Conservation (phyloP, 345 rosid species). For the Hirschfeldia incana region DNA sequence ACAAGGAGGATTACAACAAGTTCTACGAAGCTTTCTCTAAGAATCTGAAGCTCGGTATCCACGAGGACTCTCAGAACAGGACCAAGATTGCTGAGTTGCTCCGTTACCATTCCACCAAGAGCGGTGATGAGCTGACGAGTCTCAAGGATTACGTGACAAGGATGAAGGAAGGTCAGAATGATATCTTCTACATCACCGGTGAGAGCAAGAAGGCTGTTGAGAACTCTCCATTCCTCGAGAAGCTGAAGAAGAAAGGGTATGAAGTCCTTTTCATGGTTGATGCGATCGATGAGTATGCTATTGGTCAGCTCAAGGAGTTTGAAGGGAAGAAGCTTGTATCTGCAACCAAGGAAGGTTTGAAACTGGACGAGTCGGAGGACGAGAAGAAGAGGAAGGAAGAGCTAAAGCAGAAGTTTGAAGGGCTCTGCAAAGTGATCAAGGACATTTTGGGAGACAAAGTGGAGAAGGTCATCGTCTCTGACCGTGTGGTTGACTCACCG, state of each 20-base stretch:
- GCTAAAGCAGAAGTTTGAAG: slow-evolving; percentile 5
- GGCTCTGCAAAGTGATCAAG: slow-evolving; percentile 7
- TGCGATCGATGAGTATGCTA: not conserved
- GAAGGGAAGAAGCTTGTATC: not conserved
- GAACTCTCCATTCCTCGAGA: not conserved
- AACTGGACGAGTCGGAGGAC: not conserved
- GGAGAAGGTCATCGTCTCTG: slow-evolving; percentile 2
- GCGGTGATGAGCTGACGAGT: not conserved
- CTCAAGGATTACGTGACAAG: not conserved
- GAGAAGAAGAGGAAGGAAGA: slow-evolving; percentile 11
- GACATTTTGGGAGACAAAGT: slow-evolving; percentile 7
- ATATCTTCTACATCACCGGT: slow-evolving; percentile 5
- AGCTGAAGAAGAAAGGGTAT: not conserved
- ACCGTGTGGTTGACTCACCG: slow-evolving; percentile 9
- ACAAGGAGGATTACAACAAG: not conserved
- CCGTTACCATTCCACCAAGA: not conserved
- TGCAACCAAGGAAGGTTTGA: not conserved
- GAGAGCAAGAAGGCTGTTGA: not conserved
- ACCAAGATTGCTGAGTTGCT: not conserved
- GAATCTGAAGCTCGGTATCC: not conserved
- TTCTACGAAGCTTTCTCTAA: slow-evolving; percentile 1
- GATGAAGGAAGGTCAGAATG: not conserved
- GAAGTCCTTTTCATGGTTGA: not conserved
- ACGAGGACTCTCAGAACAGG: not conserved
- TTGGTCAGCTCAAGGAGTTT: slow-evolving; percentile 7